Evolutionary conservation across 1,139 yeast species (phyloP), one percentile per base, ranked within the genome.

Genomic region (Yamadazyma pseudoaaseri): DNA sequence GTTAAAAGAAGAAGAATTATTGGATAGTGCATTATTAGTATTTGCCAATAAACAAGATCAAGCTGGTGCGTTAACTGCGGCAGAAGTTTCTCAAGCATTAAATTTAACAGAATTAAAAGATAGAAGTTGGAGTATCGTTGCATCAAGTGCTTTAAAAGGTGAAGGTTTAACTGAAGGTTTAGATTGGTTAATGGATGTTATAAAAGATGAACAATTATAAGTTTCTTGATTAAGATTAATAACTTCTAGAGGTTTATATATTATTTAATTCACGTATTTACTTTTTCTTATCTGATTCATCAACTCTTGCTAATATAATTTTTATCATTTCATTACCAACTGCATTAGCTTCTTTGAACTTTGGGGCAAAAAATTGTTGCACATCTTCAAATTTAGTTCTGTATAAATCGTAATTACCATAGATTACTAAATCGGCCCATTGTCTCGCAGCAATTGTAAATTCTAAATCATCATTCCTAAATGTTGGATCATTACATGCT

Each of bases 41-140:
- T 89, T 92, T 70, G 97, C 97, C 34, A 92, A 92, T 59, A 92
- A 92, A 53, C 98, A 92, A 63, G 98, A 92, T 65, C 96, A 89
- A 60, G 86, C 95, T 1, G 96, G 95, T 8, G 97, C 98, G 1
- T 68, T 90, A 68, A 78, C 89, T 16, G 97, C 97, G 0, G 92
- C 96, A 5, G 97, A 92, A 53, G 97, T 92, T 9, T 82, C 95
- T 2, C 87, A 86, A 48, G 90, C 95, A 11, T 71, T 92, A 45
- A 82, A 83, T 43, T 66, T 92, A 47, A 89, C 90, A 4, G 95
- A 86, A 38, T 72, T 92, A 56, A 90, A 90, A 60, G 98, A 92
- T 60, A 76, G 98, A 58, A 86, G 95, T 56, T 92, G 98, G 98
- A 86, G 96, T 51, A 92, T 92, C 45, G 96, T 90, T 43, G 97